These are phyloP conservation scores for Rosa multiflora DNA, from an alignment of 306 rosid genomes.

Conservation along the genomic window DNA sequence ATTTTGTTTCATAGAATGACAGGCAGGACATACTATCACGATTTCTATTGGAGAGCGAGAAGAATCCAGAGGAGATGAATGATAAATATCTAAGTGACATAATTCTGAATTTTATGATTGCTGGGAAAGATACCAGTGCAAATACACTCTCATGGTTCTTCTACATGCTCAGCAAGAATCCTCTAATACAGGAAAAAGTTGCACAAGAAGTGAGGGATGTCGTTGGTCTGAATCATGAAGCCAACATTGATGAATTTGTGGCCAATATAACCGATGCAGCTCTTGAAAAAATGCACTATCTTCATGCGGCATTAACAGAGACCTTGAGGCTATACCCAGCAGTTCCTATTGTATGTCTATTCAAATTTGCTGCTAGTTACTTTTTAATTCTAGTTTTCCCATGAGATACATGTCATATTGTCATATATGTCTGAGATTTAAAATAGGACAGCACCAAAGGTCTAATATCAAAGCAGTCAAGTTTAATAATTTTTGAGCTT, in stretches of 20 bases:
- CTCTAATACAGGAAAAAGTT: conserved; percentile 62
- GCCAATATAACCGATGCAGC: conserved; percentile 46
- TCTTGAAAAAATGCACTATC: conserved; percentile 74
- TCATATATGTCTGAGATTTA: background rate
- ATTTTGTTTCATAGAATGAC: conserved; percentile 34
- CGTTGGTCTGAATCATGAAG: conserved; percentile 36
- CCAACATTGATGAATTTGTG: conserved; percentile 39
- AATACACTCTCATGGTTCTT: conserved; percentile 78
- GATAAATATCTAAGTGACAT: conserved; percentile 66
- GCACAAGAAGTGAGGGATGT: conserved; percentile 59
- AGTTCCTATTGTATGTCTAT: conserved; percentile 38
- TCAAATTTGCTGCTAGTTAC: background rate
- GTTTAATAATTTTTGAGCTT: background rate
- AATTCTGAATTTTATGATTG: conserved; percentile 66
- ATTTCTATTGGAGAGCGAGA: conserved; percentile 66
- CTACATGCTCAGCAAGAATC: conserved; percentile 73
- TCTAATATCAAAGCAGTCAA: background rate
- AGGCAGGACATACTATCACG: conserved; percentile 78
- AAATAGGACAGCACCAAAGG: background rate
- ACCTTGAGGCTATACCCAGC: conserved; percentile 83
- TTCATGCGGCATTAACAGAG: conserved; percentile 76
- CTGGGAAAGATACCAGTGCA: conserved; percentile 77
- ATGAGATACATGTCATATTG: background rate
- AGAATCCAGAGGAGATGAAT: conserved; percentile 49
- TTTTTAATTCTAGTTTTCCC: background rate